Evolutionary conservation across 345 rosid species (phyloP).

Genomic region (Gossypium raimondii): DNA sequence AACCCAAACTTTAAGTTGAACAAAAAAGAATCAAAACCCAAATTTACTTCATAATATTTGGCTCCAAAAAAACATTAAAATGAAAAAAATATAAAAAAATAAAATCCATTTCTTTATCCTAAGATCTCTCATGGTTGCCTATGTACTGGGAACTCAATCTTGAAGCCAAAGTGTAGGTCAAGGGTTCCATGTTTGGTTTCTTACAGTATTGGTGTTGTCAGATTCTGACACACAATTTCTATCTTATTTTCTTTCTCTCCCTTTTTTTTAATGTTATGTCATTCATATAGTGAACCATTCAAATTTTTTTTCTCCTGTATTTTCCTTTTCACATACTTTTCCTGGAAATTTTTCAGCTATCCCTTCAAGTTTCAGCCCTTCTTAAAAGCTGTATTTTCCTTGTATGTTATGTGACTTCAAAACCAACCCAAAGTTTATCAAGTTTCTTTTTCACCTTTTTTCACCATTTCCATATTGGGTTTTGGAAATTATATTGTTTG

Average conservation of each 20-base stretch:
- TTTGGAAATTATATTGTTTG: not conserved
- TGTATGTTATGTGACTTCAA: constrained; percentile 3
- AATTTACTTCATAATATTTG: not conserved
- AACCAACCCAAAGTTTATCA: constrained; percentile 22
- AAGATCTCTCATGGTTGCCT: not conserved
- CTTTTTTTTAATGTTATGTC: constrained; percentile 4
- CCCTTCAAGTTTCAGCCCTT: not conserved
- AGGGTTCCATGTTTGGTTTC: constrained; percentile 9
- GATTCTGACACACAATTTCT: constrained; percentile 20
- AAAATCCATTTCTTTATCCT: not conserved
- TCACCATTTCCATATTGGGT: constrained; percentile 19
- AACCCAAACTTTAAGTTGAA: not conserved
- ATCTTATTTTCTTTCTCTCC: not conserved
- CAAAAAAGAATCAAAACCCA: not conserved
- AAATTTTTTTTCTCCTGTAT: constrained; percentile 10
- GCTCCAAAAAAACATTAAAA: no score
- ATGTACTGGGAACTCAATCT: constrained; percentile 12
- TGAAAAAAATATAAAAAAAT: no score
- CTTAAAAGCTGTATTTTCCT: not conserved
- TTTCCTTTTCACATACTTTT: constrained; percentile 2
- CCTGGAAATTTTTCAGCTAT: constrained; percentile 21
- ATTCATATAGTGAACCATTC: constrained; percentile 25
- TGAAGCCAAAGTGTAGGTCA: constrained; percentile 22
- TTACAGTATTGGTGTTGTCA: constrained; percentile 19
- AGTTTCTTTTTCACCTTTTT: not conserved